These are phyloP conservation scores for Eimeria praecox DNA, from an alignment of 169 alveolate species.

Conservation along the genomic window DNA sequence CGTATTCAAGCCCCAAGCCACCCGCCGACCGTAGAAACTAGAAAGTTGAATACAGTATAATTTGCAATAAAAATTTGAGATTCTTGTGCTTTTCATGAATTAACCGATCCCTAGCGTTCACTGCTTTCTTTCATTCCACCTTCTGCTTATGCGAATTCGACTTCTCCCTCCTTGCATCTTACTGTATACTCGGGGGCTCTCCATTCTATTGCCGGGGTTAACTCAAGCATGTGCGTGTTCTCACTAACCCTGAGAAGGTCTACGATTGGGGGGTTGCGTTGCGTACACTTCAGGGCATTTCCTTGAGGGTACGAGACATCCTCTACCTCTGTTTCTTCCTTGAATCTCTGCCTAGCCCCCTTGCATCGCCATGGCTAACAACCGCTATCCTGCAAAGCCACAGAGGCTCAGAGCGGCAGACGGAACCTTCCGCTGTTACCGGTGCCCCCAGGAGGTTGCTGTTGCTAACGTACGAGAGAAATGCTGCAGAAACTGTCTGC, in stretches of 20 bases:
- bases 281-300: not conserved
- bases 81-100: not conserved
- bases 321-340: not conserved
- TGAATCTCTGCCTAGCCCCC: not conserved
- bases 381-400: constrained; percentile 35
- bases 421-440: constrained; percentile 47
- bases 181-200: not conserved
- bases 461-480: constrained; percentile 18
- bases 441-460: constrained; percentile 34
- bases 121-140: not conserved
- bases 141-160: not conserved
- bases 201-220: not conserved
- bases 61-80: not conserved
- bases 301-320: not conserved
- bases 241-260: not conserved
- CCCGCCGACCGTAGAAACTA: not conserved
- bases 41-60: not conserved
- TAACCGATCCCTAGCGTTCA: not conserved
- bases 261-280: not conserved
- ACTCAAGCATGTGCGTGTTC: not conserved
- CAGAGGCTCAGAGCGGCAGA: constrained; percentile 24
- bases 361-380: not conserved
- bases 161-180: not conserved
- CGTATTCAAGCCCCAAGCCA: constrained; percentile 10
- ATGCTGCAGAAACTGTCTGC: constrained; percentile 59